Conservation (phyloP, 2,329 filamentous ascomycete species). For the Ophiostoma ips region DNA sequence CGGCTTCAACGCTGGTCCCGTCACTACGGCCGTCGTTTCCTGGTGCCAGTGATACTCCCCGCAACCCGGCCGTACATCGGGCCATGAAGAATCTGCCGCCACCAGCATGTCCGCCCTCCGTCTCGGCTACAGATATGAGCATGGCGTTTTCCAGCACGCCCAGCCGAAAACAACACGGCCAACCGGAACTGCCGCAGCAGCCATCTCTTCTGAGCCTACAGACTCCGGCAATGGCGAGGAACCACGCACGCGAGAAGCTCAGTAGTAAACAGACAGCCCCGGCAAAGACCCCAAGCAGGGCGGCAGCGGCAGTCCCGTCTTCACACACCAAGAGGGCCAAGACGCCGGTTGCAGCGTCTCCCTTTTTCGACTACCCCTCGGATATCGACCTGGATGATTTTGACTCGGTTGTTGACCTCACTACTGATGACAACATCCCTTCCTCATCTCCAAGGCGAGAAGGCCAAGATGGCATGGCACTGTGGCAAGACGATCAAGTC, state of each 20-base stretch:
- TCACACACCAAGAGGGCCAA: constrained; percentile 7
- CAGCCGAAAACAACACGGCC: constrained; percentile 14
- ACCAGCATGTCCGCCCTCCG: neutral
- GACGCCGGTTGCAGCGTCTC: constrained; percentile 18
- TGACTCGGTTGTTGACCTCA: constrained; percentile 22
- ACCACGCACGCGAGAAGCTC: constrained; percentile 6
- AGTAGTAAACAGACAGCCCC: neutral
- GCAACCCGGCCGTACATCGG: neutral
- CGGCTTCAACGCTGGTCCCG: constrained; percentile 1
- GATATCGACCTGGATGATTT: constrained; percentile 17
- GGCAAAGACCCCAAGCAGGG: neutral
- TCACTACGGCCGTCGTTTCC: neutral
- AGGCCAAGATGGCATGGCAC: constrained; percentile 21
- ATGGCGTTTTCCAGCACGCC: constrained; percentile 2
- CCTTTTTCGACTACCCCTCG: constrained; percentile 16
- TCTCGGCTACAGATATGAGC: neutral
- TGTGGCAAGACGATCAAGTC: constrained; percentile 31
- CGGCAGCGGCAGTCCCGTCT: neutral
- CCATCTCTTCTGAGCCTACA: neutral
- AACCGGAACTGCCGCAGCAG: constrained; percentile 18
- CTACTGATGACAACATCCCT: constrained; percentile 17
- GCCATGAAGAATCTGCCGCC: constrained; percentile 2
- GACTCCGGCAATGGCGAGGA: constrained; percentile 18
- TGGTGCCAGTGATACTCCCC: neutral
- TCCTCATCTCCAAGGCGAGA: constrained; percentile 5